Conservation (phyloP, 2,329 filamentous ascomycete species). For the Eutypa lata region DNA sequence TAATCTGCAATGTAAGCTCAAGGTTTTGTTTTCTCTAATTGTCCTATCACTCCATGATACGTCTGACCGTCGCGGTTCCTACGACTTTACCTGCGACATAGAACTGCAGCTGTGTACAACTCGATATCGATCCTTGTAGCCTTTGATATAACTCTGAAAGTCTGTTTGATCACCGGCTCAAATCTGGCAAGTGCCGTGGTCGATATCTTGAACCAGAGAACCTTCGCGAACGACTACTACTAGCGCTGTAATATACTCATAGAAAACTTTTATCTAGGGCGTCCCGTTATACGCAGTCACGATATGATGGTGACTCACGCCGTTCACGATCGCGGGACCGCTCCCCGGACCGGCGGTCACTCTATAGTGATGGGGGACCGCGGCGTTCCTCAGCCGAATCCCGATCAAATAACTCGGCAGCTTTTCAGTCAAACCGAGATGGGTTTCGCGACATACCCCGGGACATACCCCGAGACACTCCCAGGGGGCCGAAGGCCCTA, state of each 20-base stretch:
- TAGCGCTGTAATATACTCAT: conserved; percentile 24
- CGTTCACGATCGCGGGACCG: conserved; percentile 67
- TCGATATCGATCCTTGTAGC: too few relatives aligned
- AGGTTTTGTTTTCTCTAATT: not conserved
- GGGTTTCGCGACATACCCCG: conserved; percentile 47
- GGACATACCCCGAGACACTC: conserved; percentile 61
- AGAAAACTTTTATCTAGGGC: conserved; percentile 36
- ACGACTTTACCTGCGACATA: not conserved
- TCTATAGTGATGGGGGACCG: conserved; percentile 63
- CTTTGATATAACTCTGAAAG: too few relatives aligned
- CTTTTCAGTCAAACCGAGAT: conserved; percentile 61
- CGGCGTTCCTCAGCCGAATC: conserved; percentile 63
- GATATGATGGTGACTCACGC: conserved; percentile 60
- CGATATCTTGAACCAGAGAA: not conserved
- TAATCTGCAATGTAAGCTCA: not conserved
- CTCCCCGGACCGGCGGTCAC: conserved; percentile 58
- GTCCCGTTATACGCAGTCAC: conserved; percentile 53
- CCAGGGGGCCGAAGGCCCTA: conserved; percentile 77
- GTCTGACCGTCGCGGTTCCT: not conserved
- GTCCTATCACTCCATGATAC: too few relatives aligned
- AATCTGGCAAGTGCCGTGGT: not conserved
- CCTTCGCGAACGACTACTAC: not conserved
- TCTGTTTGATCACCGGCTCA: not conserved
- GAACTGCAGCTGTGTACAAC: too few relatives aligned
- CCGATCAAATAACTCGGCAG: conserved; percentile 51